Evolutionary conservation across 2,329 filamentous ascomycete species (phyloP), one percentile per base, ranked within the genome.

Genomic region (Nigrospora osmanthi): DNA sequence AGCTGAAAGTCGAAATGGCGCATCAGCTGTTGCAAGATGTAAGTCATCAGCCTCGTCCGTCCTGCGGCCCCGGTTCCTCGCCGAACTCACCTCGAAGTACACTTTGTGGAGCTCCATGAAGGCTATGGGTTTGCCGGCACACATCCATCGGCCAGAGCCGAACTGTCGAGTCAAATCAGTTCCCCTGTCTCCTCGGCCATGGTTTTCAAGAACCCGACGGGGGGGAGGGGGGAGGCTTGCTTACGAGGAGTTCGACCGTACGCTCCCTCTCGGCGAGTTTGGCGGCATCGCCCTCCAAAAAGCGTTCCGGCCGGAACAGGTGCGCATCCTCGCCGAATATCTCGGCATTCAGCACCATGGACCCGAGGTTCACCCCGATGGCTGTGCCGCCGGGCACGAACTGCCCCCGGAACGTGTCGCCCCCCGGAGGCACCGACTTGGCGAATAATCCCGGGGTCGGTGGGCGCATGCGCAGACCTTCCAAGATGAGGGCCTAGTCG

Each of bases 241-340:
- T 35, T 15, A 35, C 33, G 12, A 64, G 52, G 11, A 65, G 49
- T 35, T 68, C 66, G 16, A 61, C 44, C 2, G 56, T 61, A 7
- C 53, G 50, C 42, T 61, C 53, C 52, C 63, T 63, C 15, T 52
- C 51, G 11, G 48, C 51, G 35, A 57, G 54, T 23, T 57, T 52
- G 1, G 54, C 54, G 1, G 42, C 44, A 11, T 62, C 58, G 6
- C 51, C 54, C 45, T 67, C 56, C 15, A 71, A 44, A 63, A 68
- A 71, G 34, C 70, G 56, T 33, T 68, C 67, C 2, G 69, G 70
- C 11, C 63, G 57, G 51, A 65, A 73, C 1, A 61, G 38, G 16
- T 62, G 52, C 2, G 62, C 58, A 45, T 69, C 62, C 5, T 49
- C 41, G 4, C 65, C 63, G 42, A 59, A 58, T 17, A 61, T 46